Conservation (phyloP, 495 filamentous ascomycete species). For the Chaetomium fimeti region DNA sequence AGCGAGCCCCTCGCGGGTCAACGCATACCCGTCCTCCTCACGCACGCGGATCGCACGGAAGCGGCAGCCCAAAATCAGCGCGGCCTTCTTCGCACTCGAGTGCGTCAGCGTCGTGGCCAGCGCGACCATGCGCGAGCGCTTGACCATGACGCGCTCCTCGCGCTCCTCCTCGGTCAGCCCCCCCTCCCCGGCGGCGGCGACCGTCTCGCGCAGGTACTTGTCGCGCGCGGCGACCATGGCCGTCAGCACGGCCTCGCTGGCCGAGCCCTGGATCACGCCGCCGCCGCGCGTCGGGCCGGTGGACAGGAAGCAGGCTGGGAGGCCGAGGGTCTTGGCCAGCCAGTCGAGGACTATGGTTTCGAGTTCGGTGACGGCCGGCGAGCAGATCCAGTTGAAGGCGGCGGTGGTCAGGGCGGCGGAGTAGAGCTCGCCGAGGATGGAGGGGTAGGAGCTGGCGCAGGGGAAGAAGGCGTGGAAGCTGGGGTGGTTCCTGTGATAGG, state of each 20-base stretch:
- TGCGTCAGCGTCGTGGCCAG: constrained; percentile 79
- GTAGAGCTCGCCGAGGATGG: constrained; percentile 92
- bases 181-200: constrained; percentile 49
- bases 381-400: constrained; percentile 97
- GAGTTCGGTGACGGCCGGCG: constrained; percentile 90
- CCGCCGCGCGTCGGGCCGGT: constrained; percentile 71
- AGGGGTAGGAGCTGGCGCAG: constrained; percentile 76
- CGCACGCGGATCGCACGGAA: constrained; percentile 65
- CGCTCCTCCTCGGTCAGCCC: constrained; percentile 51
- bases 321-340: constrained; percentile 69
- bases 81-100: constrained; percentile 81
- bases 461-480: constrained; percentile 98
- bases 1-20: constrained; percentile 65
- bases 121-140: constrained; percentile 72
- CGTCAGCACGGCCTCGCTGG: constrained; percentile 83
- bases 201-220: constrained; percentile 63
- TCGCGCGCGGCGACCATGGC: constrained; percentile 89
- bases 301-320: constrained; percentile 76
- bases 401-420: constrained; percentile 82
- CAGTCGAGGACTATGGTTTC: constrained; percentile 91
- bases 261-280: constrained; percentile 93
- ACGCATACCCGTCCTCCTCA: constrained; percentile 61
- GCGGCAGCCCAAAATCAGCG: constrained; percentile 78
- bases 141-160: constrained; percentile 63
- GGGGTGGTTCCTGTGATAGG: constrained; percentile 51